Base-by-base conservation (phyloP, 2,329 filamentous ascomycete species). In the Phaeosphaeria sp. region DNA sequence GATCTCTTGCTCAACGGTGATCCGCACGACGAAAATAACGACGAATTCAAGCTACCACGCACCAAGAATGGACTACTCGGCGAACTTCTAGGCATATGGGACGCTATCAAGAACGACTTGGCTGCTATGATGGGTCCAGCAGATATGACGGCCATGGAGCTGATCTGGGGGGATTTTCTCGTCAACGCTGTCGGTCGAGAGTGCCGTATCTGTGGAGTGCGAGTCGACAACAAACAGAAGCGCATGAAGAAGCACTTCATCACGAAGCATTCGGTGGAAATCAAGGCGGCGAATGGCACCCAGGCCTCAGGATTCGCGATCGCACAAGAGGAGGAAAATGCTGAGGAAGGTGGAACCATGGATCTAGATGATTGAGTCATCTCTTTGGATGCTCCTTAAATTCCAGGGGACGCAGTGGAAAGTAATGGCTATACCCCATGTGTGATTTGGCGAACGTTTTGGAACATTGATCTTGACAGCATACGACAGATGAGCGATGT, bases 191-290 rank as follows among this genome's bases (percentile, higher is more conserved):
- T 39, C 22, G 63, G 61, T 2, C 36, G 54, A 2, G 20, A 55
- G 17, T 68, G 65, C 42, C 55, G 58, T 39, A 57, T 68, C 7
- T 68, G 63, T 30, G 51, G 51, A 2, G 27, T 46, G n/a, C 9
- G 0, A 2, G 46, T 59, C 21, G 1, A 15, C 1, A 61, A 56
- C 17, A 64, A 64, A 51, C 21, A 11, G 8, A 53, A 30, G 36
- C 22, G 57, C 13, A 50, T 59, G 44, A 51, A 47, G 8, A 49
- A 49, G 33, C 63, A 68, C 45, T 68, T 66, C 40, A 48, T 56
- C 3, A 46, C 27, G 2, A 17, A 48, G 22, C 63, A 68, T 51
- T 68, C 61, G 65, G 15, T n/a, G 6, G 20, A 43, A 39, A 11
- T 42, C 7, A 18, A 57, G 30, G 52, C 3, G 9, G n/a, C 25